phyloP scores from a whole-genome alignment of 2,329 filamentous ascomycete species.

The Ilyonectria destructans region DNA sequence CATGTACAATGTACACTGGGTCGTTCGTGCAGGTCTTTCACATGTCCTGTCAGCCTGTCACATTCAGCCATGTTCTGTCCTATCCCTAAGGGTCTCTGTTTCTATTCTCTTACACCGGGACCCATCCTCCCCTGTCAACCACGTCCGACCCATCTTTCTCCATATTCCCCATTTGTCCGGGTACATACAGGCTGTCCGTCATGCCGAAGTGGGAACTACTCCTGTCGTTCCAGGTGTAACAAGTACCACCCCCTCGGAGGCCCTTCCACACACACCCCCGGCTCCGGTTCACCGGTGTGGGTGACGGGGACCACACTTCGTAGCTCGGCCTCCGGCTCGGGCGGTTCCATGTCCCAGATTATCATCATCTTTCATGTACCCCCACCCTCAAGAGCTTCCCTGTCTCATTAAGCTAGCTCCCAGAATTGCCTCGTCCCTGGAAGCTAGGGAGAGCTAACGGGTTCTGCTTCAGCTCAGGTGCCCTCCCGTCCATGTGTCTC shows the following conservation, averaged over 20 bases:
- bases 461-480: conserved; percentile 9
- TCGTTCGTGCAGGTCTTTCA: background rate
- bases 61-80: conserved; percentile 38
- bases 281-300: conserved; percentile 48
- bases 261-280: conserved; percentile 32
- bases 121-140: conserved; percentile 26
- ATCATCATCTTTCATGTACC: conserved; percentile 23
- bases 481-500: conserved; percentile 10
- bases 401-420: conserved; percentile 36
- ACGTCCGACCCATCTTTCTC: conserved; percentile 33
- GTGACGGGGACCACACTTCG: conserved; percentile 31
- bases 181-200: conserved; percentile 36
- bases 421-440: conserved; percentile 38
- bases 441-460: conserved; percentile 31
- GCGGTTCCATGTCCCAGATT: conserved; percentile 27
- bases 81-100: background rate
- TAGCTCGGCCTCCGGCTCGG: conserved; percentile 36
- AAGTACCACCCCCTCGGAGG: conserved; percentile 26
- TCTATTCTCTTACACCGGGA: conserved; percentile 36
- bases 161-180: conserved; percentile 43
- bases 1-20: conserved; percentile 1
- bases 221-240: conserved; percentile 32
- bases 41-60: conserved; percentile 19
- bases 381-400: conserved; percentile 37
- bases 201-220: conserved; percentile 35